These are phyloP conservation scores for Botryotinia convoluta DNA, from an alignment of 2,329 filamentous ascomycete species.

Conservation along the genomic window DNA sequence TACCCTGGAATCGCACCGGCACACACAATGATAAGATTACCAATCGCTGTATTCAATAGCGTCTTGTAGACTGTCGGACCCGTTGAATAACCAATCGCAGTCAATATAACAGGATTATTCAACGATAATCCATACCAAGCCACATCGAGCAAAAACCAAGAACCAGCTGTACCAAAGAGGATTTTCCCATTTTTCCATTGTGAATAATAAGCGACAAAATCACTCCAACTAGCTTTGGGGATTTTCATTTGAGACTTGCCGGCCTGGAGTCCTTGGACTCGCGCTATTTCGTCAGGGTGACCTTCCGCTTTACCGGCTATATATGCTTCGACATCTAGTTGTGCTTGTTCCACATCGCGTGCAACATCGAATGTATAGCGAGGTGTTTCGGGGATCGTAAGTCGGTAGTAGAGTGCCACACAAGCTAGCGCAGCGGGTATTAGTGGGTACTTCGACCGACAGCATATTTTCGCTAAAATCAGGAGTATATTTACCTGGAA, in stretches of 20 bases:
- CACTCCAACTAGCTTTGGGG: constrained; percentile 67
- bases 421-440: constrained; percentile 48
- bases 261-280: constrained; percentile 53
- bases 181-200: constrained; percentile 70
- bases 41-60: constrained; percentile 70
- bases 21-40: constrained; percentile 74
- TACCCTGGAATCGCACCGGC: constrained; percentile 79
- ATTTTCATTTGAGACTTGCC: constrained; percentile 50
- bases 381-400: constrained; percentile 85
- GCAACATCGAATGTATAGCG: constrained; percentile 85
- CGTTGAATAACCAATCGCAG: constrained; percentile 68
- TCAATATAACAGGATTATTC: constrained; percentile 71
- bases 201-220: constrained; percentile 70
- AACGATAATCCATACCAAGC: constrained; percentile 62
- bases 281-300: constrained; percentile 63
- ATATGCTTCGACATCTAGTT: constrained; percentile 71
- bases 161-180: constrained; percentile 75
- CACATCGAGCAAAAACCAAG: constrained; percentile 73
- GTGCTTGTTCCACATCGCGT: constrained; percentile 70
- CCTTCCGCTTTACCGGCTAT: constrained; percentile 62
- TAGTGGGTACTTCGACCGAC: not conserved
- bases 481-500: constrained; percentile 11
- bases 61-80: constrained; percentile 64
- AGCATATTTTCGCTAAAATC: not conserved
- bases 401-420: constrained; percentile 77